phyloP scores from a whole-genome alignment of 805 yeast genomes.

The Candida namnaoensis region DNA sequence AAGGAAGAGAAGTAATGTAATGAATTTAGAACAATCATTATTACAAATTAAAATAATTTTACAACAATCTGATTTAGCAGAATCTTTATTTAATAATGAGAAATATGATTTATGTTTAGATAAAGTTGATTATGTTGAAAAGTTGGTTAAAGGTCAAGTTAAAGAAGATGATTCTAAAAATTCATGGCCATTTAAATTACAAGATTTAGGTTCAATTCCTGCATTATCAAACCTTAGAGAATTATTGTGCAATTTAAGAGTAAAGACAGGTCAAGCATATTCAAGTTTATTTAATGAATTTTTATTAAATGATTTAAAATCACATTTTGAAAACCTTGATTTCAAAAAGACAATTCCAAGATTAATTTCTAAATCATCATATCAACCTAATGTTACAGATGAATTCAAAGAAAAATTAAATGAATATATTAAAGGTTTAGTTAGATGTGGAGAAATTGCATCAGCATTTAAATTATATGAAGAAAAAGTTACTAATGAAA shows the following conservation, averaged over 20 bases:
- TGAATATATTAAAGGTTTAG: slow-evolving; percentile 43
- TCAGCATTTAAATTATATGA: slow-evolving; percentile 59
- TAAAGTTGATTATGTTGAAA: slow-evolving; percentile 47
- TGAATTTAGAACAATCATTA: slow-evolving; percentile 52
- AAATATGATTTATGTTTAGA: slow-evolving; percentile 48
- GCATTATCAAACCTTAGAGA: slow-evolving; percentile 33
- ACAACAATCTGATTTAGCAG: slow-evolving; percentile 41
- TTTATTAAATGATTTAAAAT: slow-evolving; percentile 53
- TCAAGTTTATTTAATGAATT: slow-evolving; percentile 45
- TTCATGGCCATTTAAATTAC: slow-evolving; percentile 31
- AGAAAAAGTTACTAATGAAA: slow-evolving; percentile 58
- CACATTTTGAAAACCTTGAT: slow-evolving; percentile 44
- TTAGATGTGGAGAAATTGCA: slow-evolving; percentile 51
- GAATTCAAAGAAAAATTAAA: slow-evolving; percentile 34
- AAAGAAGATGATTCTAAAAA: slow-evolving; percentile 23
- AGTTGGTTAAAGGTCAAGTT: slow-evolving; percentile 53
- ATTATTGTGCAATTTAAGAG: slow-evolving; percentile 43
- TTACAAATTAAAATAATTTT: slow-evolving; percentile 35
- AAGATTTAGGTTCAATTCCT: slow-evolving; percentile 21
- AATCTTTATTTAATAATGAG: slow-evolving; percentile 31
- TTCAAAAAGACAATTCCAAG: slow-evolving; percentile 41
- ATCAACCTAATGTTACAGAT: slow-evolving; percentile 29
- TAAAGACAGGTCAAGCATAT: slow-evolving; percentile 65
- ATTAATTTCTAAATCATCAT: slow-evolving; percentile 22
- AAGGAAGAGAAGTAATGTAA: slow-evolving; percentile 49